phyloP scores from a whole-genome alignment of 2,329 filamentous ascomycete species.

The Ploettnerulaceae sp. region DNA sequence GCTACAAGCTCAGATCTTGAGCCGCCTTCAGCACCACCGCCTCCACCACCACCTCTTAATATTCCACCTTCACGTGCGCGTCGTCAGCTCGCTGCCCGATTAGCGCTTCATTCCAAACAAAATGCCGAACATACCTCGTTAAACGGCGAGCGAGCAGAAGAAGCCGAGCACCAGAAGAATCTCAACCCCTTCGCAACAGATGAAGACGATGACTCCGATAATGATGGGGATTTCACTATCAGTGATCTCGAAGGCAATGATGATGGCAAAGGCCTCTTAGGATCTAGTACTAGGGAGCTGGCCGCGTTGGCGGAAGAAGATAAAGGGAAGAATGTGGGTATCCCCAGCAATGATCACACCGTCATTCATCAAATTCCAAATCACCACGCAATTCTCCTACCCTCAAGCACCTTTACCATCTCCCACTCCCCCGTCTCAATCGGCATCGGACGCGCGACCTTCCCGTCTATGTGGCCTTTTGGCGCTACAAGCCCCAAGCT shows the following conservation, averaged over 20 bases:
- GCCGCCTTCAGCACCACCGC: slow-evolving; percentile 55
- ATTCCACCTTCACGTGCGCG: slow-evolving; percentile 82
- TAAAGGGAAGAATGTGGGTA: slow-evolving; percentile 27
- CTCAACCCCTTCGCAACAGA: slow-evolving; percentile 32
- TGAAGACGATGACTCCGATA: slow-evolving; percentile 32
- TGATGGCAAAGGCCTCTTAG: slow-evolving; percentile 24
- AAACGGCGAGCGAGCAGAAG: slow-evolving; percentile 22
- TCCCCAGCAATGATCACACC: slow-evolving; percentile 12
- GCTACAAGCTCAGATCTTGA: slow-evolving; percentile 38
- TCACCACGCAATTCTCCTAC: slow-evolving; percentile 13
- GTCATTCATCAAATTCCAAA: background rate
- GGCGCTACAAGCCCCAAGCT: background rate
- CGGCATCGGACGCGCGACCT: slow-evolving; percentile 17
- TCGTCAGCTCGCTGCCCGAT: slow-evolving; percentile 80
- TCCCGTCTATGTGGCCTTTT: slow-evolving; percentile 29
- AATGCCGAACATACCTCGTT: slow-evolving; percentile 16
- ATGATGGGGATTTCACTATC: slow-evolving; percentile 29
- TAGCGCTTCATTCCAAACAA: slow-evolving; percentile 70
- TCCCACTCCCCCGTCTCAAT: slow-evolving; percentile 2
- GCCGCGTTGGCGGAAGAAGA: slow-evolving; percentile 5
- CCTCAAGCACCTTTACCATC: slow-evolving; percentile 9
- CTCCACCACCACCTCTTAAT: slow-evolving; percentile 75
- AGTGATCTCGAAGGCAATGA: slow-evolving; percentile 30
- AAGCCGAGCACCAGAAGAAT: slow-evolving; percentile 22
- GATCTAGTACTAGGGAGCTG: slow-evolving; percentile 10